phyloP scores from a whole-genome alignment of 2,329 filamentous ascomycete genomes.

The Fusarium nurragi region DNA sequence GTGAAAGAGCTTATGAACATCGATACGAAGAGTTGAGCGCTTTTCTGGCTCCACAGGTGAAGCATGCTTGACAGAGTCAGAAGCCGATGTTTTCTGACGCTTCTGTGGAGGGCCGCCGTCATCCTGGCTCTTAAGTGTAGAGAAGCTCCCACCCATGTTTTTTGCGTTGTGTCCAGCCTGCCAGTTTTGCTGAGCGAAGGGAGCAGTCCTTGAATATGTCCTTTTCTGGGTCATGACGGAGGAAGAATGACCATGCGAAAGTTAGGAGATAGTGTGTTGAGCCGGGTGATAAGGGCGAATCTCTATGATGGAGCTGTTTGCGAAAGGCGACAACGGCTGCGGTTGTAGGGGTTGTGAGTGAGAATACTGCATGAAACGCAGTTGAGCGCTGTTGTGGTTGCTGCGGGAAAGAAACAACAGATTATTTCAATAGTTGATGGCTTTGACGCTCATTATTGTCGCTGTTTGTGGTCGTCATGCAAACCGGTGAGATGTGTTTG shows the following conservation, averaged over 20 bases:
- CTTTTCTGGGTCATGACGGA: slow-evolving; percentile 60
- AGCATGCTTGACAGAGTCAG: slow-evolving; percentile 47
- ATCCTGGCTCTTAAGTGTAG: slow-evolving; percentile 48
- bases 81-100: slow-evolving; percentile 59
- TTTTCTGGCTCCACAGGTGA: slow-evolving; percentile 46
- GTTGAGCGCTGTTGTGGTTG: slow-evolving; percentile 5
- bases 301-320: slow-evolving; percentile 11
- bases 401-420: slow-evolving; percentile 12
- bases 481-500: slow-evolving; percentile 23
- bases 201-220: slow-evolving; percentile 59
- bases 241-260: slow-evolving; percentile 49
- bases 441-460: slow-evolving; percentile 37
- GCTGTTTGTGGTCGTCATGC: slow-evolving; percentile 31
- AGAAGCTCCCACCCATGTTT: slow-evolving; percentile 52
- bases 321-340: neutral
- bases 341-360: neutral
- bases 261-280: slow-evolving; percentile 18
- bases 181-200: slow-evolving; percentile 66
- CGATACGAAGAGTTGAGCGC: slow-evolving; percentile 59
- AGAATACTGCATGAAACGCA: slow-evolving; percentile 1
- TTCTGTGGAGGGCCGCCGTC: slow-evolving; percentile 56
- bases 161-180: slow-evolving; percentile 58
- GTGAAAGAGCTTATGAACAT: slow-evolving; percentile 63
- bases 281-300: slow-evolving; percentile 12
- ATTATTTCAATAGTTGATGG: slow-evolving; percentile 37